phyloP scores from a whole-genome alignment of 768 basidiomycete genomes.

The Leucocoprinus sp. region DNA sequence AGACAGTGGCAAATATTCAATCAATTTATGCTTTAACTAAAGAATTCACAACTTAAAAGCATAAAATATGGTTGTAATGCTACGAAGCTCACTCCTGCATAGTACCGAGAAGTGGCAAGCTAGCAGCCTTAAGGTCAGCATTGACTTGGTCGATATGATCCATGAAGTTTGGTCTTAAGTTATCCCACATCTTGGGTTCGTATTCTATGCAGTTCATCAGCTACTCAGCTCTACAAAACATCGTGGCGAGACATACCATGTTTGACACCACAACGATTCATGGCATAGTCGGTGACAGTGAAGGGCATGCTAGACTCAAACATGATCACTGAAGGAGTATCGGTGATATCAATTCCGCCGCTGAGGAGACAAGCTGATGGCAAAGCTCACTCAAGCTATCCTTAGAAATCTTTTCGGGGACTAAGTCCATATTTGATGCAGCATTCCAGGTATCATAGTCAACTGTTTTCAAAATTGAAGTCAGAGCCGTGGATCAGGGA shows the following conservation, averaged over 20 bases:
- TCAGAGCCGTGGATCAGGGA: background rate
- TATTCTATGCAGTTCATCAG: constrained; percentile 31
- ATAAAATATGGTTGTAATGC: too few species aligned
- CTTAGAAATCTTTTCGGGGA: constrained; percentile 43
- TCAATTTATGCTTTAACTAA: too few species aligned
- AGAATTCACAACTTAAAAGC: background rate
- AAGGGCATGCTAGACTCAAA: constrained; percentile 57
- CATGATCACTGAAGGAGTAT: constrained; percentile 45
- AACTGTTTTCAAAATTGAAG: constrained; percentile 24
- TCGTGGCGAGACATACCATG: constrained; percentile 33
- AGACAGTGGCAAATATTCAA: too few species aligned
- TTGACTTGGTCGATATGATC: constrained; percentile 51
- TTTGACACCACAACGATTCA: constrained; percentile 48
- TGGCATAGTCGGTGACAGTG: constrained; percentile 57
- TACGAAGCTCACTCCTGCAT: too few species aligned
- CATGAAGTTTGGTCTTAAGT: constrained; percentile 49
- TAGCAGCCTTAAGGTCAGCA: constrained; percentile 33
- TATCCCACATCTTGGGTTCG: constrained; percentile 62
- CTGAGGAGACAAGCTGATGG: background rate
- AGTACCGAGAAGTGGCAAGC: constrained; percentile 24
- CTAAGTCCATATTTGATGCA: constrained; percentile 44
- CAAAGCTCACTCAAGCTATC: constrained; percentile 39
- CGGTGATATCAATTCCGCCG: background rate
- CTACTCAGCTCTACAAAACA: background rate
- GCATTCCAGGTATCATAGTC: constrained; percentile 54